Evolutionary conservation across 331 rosid species (phyloP).

Genomic region (Ulmus americana): DNA sequence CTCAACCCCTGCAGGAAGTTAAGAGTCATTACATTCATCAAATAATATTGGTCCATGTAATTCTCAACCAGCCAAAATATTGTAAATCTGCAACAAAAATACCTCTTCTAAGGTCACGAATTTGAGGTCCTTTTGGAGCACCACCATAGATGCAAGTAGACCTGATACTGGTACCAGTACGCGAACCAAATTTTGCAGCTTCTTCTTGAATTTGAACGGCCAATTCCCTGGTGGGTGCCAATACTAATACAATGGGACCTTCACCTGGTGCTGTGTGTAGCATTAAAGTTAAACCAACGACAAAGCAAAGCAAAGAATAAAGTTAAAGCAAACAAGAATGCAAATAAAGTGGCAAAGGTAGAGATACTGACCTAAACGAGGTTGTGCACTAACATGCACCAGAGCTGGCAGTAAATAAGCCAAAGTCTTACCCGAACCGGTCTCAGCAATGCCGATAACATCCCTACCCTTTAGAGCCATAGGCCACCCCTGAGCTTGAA

Average conservation of each 20-base stretch:
- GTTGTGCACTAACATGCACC: slow-evolving; percentile 90
- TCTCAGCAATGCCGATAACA: slow-evolving; percentile 94
- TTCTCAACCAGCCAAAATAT: background rate
- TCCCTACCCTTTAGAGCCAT: slow-evolving; percentile 99
- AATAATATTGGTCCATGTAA: slow-evolving; percentile 3
- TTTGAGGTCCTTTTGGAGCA: slow-evolving; percentile 97
- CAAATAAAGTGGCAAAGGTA: slow-evolving; percentile 3
- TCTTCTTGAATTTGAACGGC: slow-evolving; percentile 97
- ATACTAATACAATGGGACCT: slow-evolving; percentile 76
- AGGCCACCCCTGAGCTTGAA: slow-evolving; percentile 99
- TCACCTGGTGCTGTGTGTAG: slow-evolving; percentile 54
- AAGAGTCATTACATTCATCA: slow-evolving; percentile 19
- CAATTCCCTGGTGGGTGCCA: slow-evolving; percentile 92
- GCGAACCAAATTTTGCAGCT: slow-evolving; percentile 61
- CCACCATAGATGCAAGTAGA: slow-evolving; percentile 94
- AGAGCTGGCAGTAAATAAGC: slow-evolving; percentile 83
- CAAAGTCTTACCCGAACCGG: slow-evolving; percentile 96
- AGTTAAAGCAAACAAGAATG: background rate
- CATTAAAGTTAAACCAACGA: slow-evolving; percentile 21
- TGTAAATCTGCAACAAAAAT: slow-evolving; percentile 3
- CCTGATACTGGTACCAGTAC: slow-evolving; percentile 36
- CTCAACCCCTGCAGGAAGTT: slow-evolving; percentile 63
- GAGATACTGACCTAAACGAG: slow-evolving; percentile 60
- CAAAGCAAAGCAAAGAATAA: slow-evolving; percentile 12
- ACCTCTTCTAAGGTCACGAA: slow-evolving; percentile 88